Evolutionary conservation across 2,329 filamentous ascomycete genomes (phyloP), one percentile per base, ranked within the genome.

Genomic region (Aureobasidium sp.): DNA sequence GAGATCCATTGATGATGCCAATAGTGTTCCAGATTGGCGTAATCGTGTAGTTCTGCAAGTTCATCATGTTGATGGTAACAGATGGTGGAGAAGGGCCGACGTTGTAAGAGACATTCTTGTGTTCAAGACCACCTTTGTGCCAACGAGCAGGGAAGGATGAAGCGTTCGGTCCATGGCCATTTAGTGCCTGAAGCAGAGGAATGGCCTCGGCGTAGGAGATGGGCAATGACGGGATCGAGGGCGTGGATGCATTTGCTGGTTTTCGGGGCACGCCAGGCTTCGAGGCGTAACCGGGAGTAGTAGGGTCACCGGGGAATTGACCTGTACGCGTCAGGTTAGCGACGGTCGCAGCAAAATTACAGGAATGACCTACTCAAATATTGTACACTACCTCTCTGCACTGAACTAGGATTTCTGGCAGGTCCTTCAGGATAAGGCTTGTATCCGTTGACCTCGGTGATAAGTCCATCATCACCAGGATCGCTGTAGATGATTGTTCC

Each of bases 231-330:
- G 94, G 93, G 60, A 97, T 97, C 3, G 84, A 86, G 0, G 94
- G 90, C 36, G 88, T 94, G 7, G 83, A 82, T 32, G 83, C 79
- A 23, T 90, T 80, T 0, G 87, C 84, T 8, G 90, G 84, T 32
- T 85, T 80, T 27, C 93, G 87, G 39, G 90, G 89, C 27, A 81
- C 89, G n/a, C 88, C 93, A 5, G 92, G 93, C 73, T 93, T 93
- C 0, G 91, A 96, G 8, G 93, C 89, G 70, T 96, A 97, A 12
- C 94, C 94, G 20, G 91, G 91, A 0, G 94, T 97, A 0, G 94
- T 96, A 53, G 93, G 93, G 70, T 97, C 85, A 60, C 85, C 85
- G 23, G 84, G 84, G 50, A 80, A 79, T 42, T 84, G 77, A 66
- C 81, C 83, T 84, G 42, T 13, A 29, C 6, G 39, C 48, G 65